Base-by-base conservation (phyloP, 441 rosid genomes). In the Bruguiera hainesii region DNA sequence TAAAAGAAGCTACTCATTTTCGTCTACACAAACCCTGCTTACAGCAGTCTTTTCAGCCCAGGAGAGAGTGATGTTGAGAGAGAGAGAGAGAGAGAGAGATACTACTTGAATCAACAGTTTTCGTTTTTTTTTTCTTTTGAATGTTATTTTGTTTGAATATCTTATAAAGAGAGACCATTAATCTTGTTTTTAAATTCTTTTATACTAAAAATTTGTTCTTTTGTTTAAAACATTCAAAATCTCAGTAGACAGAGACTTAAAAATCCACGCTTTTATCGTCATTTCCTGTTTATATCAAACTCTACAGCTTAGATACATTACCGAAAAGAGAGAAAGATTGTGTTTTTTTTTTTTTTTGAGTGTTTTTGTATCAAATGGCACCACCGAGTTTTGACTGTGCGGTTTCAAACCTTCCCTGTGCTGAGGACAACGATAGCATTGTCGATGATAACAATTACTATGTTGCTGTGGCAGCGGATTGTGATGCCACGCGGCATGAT, bases 311-410 rank as follows among this genome's bases (percentile, higher is more conserved):
- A 52, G 57, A 59, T 46, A 46, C 31, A 63, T 11, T 61, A 16
- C 18, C 5, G 37, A 31, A 61, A 58, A 39, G 63, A 69, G 63
- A 56, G 51, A 30, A 26, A 42, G 62, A 37, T 58, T 52, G 33
- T n/a, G 28, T 42, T 19, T 19, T 18, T 29, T 18, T 16, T 29
- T 31, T 35, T 31, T 1, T 23, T 60, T 33, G 35, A 33, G 35
- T 69, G 35, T 3, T 39, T 39, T 39, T 7, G 42, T 31, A 25
- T 67, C 16, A 25, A 74, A 88, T 88, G 93, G 87, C 37, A 7
- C 10, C 86, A 57, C 84, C 88, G 11, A 84, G 84, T 80, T 83
- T 83, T 75, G 93, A 88, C 70, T 70, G 71, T 63, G 80, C 66
- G 20, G 72, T 74, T 71, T 78, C 89, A 33, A 77, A 85, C 73